These are phyloP conservation scores for Mycena vulgaris DNA, from an alignment of 768 basidiomycete species.

Conservation along the genomic window DNA sequence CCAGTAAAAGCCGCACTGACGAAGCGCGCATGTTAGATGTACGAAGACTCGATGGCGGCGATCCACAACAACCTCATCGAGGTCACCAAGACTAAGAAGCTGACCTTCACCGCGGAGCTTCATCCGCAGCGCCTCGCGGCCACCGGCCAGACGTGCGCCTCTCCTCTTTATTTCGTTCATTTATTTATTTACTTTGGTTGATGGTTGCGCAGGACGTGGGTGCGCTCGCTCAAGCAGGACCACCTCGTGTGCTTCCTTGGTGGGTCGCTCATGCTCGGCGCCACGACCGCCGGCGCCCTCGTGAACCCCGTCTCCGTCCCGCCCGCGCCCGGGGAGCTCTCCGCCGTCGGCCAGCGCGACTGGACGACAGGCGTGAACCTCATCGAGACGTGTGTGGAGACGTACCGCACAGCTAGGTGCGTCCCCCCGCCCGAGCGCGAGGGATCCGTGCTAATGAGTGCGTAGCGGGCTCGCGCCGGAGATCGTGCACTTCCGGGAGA, in stretches of 20 bases:
- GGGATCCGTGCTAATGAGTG: too few species aligned
- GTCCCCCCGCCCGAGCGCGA: too few species aligned
- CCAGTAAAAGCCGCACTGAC: not conserved
- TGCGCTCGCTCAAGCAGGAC: slow-evolving; percentile 89
- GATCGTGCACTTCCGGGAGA: slow-evolving; percentile 87
- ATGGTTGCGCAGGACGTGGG: slow-evolving; percentile 71
- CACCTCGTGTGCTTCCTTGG: slow-evolving; percentile 97
- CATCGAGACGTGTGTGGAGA: slow-evolving; percentile 90
- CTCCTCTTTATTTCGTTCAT: not conserved
- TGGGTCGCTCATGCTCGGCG: slow-evolving; percentile 92
- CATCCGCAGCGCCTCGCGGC: slow-evolving; percentile 64
- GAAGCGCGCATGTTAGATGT: slow-evolving; percentile 71
- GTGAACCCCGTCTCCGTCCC: slow-evolving; percentile 73
- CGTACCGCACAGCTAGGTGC: slow-evolving; percentile 89
- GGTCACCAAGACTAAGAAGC: slow-evolving; percentile 66
- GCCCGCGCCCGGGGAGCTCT: slow-evolving; percentile 71
- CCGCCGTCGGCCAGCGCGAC: slow-evolving; percentile 75
- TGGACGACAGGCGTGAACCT: slow-evolving; percentile 88
- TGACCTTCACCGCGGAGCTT: slow-evolving; percentile 89
- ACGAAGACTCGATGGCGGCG: slow-evolving; percentile 87
- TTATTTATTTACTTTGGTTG: not conserved
- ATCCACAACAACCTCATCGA: slow-evolving; percentile 83
- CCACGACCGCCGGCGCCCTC: slow-evolving; percentile 74
- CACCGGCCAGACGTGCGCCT: slow-evolving; percentile 54
- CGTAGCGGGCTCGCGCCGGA: slow-evolving; percentile 88